Evolutionary conservation across 805 yeast species (phyloP).

Genomic region (Starmerella apis): DNA sequence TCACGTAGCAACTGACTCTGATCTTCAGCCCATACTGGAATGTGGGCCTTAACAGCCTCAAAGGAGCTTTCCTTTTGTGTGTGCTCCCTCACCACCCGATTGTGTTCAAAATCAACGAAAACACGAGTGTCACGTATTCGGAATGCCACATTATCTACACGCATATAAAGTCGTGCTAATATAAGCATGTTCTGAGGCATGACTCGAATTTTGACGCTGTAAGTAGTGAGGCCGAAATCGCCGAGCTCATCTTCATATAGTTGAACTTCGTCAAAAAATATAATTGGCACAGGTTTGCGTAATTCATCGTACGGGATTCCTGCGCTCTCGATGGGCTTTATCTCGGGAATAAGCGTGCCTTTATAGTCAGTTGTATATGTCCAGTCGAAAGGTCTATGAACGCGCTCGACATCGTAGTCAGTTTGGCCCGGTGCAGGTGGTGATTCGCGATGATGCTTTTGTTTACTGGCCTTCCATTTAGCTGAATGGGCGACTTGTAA

Average conservation of each 20-base stretch:
- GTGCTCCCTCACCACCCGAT: constrained; percentile 62
- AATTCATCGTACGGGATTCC: constrained; percentile 62
- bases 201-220: constrained; percentile 72
- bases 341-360: constrained; percentile 36
- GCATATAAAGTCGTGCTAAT: constrained; percentile 64
- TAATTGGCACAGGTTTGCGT: constrained; percentile 66
- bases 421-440: constrained; percentile 31
- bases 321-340: constrained; percentile 7
- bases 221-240: constrained; percentile 81
- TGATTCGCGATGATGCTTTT: constrained; percentile 11
- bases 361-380: constrained; percentile 74
- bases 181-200: constrained; percentile 73
- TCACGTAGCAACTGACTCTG: constrained; percentile 66
- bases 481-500: constrained; percentile 75
- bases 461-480: constrained; percentile 50
- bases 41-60: constrained; percentile 36
- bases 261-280: constrained; percentile 80
- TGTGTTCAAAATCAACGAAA: constrained; percentile 62
- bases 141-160: constrained; percentile 84
- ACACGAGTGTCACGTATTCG: constrained; percentile 77
- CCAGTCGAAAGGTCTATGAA: constrained; percentile 89
- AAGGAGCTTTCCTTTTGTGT: constrained; percentile 56
- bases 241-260: constrained; percentile 92
- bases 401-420: constrained; percentile 38
- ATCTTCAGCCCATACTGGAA: constrained; percentile 45